A percentile compares a stretch with the other conserved stretches of the same genome.
Evolutionary conservation across 169 alveolate species (phyloP).

Genomic region (Plasmodium inui): DNA sequence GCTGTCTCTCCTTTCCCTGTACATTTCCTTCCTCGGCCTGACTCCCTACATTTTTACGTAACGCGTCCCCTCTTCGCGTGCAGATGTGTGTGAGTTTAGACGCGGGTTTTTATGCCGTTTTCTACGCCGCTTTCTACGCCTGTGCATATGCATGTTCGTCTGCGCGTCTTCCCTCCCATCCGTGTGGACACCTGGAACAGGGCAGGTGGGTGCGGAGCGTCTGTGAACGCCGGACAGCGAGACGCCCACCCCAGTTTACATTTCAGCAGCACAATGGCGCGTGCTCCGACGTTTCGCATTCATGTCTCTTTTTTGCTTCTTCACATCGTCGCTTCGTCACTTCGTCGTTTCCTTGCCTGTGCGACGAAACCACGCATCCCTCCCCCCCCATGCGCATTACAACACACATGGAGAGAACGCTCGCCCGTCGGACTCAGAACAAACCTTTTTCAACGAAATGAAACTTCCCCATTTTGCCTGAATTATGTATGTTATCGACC

Average conservation of each 20-base stretch:
- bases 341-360: neutral
- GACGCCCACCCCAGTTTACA: neutral
- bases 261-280: neutral
- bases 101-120: too few species aligned
- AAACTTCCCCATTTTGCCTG: neutral
- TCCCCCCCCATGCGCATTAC: neutral
- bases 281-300: neutral
- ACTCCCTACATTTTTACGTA: constrained; percentile 72
- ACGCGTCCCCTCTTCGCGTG: neutral
- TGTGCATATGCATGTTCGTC: neutral
- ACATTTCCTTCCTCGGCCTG: constrained; percentile 55
- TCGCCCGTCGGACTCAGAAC: neutral
- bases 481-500: neutral
- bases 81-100: neutral
- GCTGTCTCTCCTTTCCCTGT: constrained; percentile 29
- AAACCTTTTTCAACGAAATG: neutral
- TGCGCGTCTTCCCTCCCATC: neutral
- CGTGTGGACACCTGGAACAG: neutral
- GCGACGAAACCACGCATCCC: neutral
- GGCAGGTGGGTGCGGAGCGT: neutral
- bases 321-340: neutral
- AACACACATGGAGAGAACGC: neutral
- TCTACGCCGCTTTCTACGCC: neutral
- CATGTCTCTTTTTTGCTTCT: neutral
- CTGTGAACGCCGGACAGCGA: neutral